Evolutionary conservation across 2,329 filamentous ascomycete species (phyloP), one percentile per base, ranked within the genome.

Genomic region (Fusarium goolgardi): DNA sequence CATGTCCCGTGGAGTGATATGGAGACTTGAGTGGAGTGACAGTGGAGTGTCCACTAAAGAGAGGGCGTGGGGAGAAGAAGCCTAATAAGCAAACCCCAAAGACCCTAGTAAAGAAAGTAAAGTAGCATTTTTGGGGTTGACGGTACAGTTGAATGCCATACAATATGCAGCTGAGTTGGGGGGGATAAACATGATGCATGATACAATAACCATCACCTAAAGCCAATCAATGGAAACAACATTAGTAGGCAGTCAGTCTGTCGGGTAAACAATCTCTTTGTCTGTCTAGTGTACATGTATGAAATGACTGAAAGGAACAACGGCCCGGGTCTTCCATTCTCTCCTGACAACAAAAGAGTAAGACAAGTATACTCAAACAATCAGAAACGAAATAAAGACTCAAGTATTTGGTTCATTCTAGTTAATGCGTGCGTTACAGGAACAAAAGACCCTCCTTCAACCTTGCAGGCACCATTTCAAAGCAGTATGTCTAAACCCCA

Each of bases 21-120:
- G 61, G 61, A 51, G 57, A 64, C 59, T 34, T 21, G 35, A 54
- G 65, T 72, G 70, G 70, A 61, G 70, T 63, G 65, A 65, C 70
- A 55, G 65, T 68, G 68, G 68, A 71, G 70, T 66, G 56, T 54
- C 59, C 59, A 59, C 59, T 51, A 56, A 50, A 47, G 63, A 62
- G 58, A 58, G 63, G 49, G 67, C 46, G 67, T 70, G 67, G 63
- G 45, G 67, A 67, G 46, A 67, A 32, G 27, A 43, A 51, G 47
- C 37, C 23, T n/a, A n/a, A n/a, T 27, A 27, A 27, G 10, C 27
- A 29, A 29, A 29, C 27, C 27, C 27, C 27, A 21, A n/a, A 13
- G 31, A 52, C 20, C 35, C 50, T 20, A n/a, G 50, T 31, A 35
- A 39, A 18, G 34, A 35, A 39, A 18, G 34, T 35, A 34, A 16